These are phyloP conservation scores for Pseudomonodictys pantanalensis DNA, from an alignment of 495 filamentous ascomycete genomes.

Conservation along the genomic window DNA sequence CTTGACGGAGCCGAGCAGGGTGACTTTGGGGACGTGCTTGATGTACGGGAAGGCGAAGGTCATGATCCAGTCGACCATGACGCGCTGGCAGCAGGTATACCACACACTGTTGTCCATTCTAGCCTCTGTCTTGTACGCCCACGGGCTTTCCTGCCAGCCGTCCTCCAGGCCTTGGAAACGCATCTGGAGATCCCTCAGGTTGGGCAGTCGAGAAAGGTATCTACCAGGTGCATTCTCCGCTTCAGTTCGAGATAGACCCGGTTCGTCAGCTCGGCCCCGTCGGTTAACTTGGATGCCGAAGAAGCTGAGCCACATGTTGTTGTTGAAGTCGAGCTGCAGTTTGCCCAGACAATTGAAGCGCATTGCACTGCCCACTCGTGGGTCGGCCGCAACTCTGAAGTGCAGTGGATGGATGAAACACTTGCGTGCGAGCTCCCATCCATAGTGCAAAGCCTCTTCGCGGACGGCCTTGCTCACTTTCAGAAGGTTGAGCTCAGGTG, in stretches of 20 bases:
- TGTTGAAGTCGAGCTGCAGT: neutral
- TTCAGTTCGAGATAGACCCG: no score
- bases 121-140: no score
- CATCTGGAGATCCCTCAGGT: no score
- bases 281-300: neutral
- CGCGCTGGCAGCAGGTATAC: no score
- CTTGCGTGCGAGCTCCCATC: neutral
- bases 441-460: neutral
- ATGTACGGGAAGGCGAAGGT: constrained; percentile 9
- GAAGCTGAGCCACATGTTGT: neutral
- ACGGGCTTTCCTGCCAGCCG: no score
- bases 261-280: no score
- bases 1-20: constrained; percentile 6
- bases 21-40: constrained; percentile 7
- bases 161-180: no score
- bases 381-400: neutral
- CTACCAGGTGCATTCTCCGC: no score
- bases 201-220: no score
- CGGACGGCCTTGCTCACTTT: neutral
- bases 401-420: neutral
- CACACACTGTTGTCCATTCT: no score
- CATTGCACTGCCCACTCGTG: neutral
- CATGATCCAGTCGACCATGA: constrained; percentile 7
- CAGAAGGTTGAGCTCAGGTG: neutral
- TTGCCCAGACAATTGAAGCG: neutral